phyloP scores from a whole-genome alignment of 225 moss, liverwort and hornwort genomes.

The Pleurozium schreberi region DNA sequence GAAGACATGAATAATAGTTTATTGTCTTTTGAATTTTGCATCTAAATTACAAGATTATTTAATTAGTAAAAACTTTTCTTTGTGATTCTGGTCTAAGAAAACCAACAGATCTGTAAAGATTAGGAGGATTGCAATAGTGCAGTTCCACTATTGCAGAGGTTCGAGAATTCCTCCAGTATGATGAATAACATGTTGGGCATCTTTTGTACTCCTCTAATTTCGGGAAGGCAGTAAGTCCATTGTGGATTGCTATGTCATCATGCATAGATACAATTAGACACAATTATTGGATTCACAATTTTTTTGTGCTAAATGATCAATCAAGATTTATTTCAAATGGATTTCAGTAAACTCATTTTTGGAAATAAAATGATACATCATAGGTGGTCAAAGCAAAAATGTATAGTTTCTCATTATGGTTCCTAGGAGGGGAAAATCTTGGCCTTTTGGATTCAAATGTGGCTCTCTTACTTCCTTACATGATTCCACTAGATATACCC shows the following conservation, averaged over 20 bases:
- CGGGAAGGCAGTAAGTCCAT: neutral
- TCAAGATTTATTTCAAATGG: neutral
- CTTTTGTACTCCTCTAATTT: neutral
- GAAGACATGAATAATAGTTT: neutral
- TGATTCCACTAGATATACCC: neutral
- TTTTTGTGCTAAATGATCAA: neutral
- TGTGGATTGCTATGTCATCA: neutral
- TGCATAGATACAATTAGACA: neutral
- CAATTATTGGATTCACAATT: neutral
- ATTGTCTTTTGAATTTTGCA: neutral
- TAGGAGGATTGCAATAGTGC: neutral
- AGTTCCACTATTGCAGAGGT: neutral
- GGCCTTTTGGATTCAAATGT: neutral
- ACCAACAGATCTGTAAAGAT: neutral
- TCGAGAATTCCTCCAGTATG: neutral
- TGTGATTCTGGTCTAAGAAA: neutral
- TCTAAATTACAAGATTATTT: neutral
- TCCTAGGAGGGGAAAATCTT: rapidly evolving
- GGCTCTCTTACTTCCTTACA: rapidly evolving
- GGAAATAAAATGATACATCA: neutral
- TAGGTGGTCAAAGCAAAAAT: neutral
- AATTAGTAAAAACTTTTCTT: neutral
- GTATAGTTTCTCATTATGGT: neutral
- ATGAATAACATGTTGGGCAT: neutral
- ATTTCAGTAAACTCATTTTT: neutral